phyloP scores from a whole-genome alignment of 2,329 filamentous ascomycete genomes.

The Sporothrix dimorphospora region DNA sequence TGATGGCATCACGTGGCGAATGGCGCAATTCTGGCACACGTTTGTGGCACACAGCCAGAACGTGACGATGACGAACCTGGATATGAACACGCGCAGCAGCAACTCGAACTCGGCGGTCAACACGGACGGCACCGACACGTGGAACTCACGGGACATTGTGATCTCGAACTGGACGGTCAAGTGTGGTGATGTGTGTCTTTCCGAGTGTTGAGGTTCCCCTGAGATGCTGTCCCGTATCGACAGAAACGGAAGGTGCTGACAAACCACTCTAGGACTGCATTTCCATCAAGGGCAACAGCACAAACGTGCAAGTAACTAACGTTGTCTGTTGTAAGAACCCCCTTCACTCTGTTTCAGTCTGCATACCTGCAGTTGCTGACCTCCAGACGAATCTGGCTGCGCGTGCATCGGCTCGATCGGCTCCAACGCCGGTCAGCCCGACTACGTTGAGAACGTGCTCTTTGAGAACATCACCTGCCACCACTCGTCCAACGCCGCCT shows the following conservation, averaged over 20 bases:
- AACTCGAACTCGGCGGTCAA: slow-evolving; percentile 52
- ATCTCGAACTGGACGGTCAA: slow-evolving; percentile 52
- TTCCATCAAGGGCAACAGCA: slow-evolving; percentile 47
- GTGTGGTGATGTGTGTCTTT: slow-evolving; percentile 43
- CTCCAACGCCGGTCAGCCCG: slow-evolving; percentile 41
- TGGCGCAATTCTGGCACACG: slow-evolving; percentile 55
- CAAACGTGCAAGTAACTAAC: slow-evolving; percentile 43
- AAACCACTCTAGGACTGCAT: slow-evolving; percentile 46
- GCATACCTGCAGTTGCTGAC: slow-evolving; percentile 7
- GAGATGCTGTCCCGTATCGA: not conserved
- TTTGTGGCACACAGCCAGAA: slow-evolving; percentile 51
- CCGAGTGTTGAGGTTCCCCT: not conserved
- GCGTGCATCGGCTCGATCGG: slow-evolving; percentile 45
- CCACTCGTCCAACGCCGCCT: slow-evolving; percentile 47
- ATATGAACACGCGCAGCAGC: slow-evolving; percentile 53
- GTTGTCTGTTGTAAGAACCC: slow-evolving; percentile 39
- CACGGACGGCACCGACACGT: slow-evolving; percentile 55
- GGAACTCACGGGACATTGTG: slow-evolving; percentile 52
- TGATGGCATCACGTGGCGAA: slow-evolving; percentile 50
- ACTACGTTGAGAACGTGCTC: slow-evolving; percentile 44
- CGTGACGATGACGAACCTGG: slow-evolving; percentile 56
- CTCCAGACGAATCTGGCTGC: slow-evolving; percentile 43
- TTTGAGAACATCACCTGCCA: slow-evolving; percentile 45
- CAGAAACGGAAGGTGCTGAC: not conserved
- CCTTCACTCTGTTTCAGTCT: not conserved